A percentile compares a stretch with the other conserved stretches of the same genome.
phyloP scores from a whole-genome alignment of 2,329 filamentous ascomycete species.

The Xylariaceae sp. region DNA sequence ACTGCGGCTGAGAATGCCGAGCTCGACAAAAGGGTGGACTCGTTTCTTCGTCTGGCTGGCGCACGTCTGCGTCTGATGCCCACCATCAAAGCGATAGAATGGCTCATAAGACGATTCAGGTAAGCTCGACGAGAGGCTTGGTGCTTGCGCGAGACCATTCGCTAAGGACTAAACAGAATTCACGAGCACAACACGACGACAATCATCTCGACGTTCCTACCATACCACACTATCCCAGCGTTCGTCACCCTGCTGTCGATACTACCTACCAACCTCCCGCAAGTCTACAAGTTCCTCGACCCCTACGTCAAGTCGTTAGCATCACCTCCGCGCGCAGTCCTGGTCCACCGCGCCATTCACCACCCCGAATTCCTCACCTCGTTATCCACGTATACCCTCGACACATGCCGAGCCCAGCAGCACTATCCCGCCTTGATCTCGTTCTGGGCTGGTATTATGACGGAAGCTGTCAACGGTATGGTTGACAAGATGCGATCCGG shows the following conservation, averaged over 20 bases:
- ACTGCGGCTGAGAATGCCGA: conserved; percentile 75
- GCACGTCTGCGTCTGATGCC: conserved; percentile 76
- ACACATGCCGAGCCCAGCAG: conserved; percentile 64
- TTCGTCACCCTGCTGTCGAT: conserved; percentile 87
- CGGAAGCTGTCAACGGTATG: conserved; percentile 78
- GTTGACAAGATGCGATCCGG: conserved; percentile 73
- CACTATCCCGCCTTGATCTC: conserved; percentile 73
- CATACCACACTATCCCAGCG: conserved; percentile 80
- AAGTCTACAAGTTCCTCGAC: conserved; percentile 74
- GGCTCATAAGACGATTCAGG: conserved; percentile 88
- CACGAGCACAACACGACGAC: conserved; percentile 84
- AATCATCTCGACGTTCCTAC: conserved; percentile 80
- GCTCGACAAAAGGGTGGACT: conserved; percentile 70
- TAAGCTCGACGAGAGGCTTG: conserved; percentile 37
- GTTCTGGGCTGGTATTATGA: conserved; percentile 87
- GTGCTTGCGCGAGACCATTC: neutral
- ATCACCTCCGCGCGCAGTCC: conserved; percentile 69
- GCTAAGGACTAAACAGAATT: conserved; percentile 51
- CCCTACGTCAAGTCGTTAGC: conserved; percentile 78
- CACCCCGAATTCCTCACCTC: conserved; percentile 69
- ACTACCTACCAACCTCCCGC: conserved; percentile 67
- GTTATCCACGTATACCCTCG: conserved; percentile 73
- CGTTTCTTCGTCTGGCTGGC: conserved; percentile 76
- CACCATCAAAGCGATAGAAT: conserved; percentile 87
- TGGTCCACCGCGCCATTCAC: conserved; percentile 78